These are phyloP conservation scores for Beauveria varroae DNA, from an alignment of 2,329 filamentous ascomycete species.

Conservation along the genomic window DNA sequence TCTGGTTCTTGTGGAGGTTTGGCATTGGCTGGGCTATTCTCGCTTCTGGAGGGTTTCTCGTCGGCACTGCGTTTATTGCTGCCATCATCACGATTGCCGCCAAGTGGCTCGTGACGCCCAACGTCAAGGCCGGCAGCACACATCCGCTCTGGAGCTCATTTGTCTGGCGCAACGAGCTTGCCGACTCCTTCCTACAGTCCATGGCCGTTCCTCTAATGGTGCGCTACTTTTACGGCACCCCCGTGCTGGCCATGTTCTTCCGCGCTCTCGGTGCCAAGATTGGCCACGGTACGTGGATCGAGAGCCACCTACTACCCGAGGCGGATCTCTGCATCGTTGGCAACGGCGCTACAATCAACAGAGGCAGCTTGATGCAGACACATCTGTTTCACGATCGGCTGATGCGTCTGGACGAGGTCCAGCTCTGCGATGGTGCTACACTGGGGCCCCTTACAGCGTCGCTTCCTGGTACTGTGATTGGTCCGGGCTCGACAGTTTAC, in stretches of 20 bases:
- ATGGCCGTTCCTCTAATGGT: conserved; percentile 15
- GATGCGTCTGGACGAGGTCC: conserved; percentile 17
- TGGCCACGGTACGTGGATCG: conserved; percentile 17
- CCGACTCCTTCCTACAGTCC: conserved; percentile 49
- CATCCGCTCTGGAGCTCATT: conserved; percentile 18
- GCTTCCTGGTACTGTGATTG: conserved; percentile 16
- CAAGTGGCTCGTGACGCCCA: conserved; percentile 17
- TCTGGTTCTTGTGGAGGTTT: conserved; percentile 12
- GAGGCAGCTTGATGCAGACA: conserved; percentile 16
- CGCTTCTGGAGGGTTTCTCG: conserved; percentile 9
- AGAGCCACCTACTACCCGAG: conserved; percentile 18
- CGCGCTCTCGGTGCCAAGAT: conserved; percentile 16
- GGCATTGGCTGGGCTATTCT: conserved; percentile 14
- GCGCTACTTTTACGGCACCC: conserved; percentile 15
- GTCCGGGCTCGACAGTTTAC: conserved; percentile 15
- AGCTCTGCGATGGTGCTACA: conserved; percentile 15
- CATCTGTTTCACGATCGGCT: conserved; percentile 18
- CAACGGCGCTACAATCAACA: conserved; percentile 16
- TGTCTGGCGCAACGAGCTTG: conserved; percentile 37
- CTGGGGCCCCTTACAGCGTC: conserved; percentile 15
- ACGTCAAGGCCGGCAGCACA: conserved; percentile 14
- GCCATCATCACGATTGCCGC: conserved; percentile 12
- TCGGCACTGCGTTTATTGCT: conserved; percentile 5
- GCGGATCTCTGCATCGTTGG: conserved; percentile 15
- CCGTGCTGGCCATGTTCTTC: conserved; percentile 15